These are phyloP conservation scores for Xerocomus nothofagi DNA, from an alignment of 1,284 basidiomycete genomes.

Conservation along the genomic window DNA sequence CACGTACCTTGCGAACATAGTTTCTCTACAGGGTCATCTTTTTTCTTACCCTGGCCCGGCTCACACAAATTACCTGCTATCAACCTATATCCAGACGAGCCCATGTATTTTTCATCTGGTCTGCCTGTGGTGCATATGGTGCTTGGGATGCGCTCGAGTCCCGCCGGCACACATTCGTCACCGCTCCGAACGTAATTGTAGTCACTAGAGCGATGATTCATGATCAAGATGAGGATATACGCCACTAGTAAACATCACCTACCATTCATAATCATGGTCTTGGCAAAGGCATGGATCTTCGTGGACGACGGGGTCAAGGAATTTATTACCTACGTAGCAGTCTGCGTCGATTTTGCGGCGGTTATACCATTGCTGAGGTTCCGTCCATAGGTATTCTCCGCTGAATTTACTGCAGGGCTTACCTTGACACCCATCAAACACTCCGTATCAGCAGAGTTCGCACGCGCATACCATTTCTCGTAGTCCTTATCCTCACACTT, in stretches of 20 bases:
- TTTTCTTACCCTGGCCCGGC: conserved; percentile 60
- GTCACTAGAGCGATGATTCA: conserved; percentile 53
- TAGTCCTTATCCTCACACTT: conserved; percentile 79
- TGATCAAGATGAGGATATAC: background rate
- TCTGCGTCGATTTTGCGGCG: conserved; percentile 83
- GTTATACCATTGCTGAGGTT: conserved; percentile 87
- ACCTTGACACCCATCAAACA: conserved; percentile 97
- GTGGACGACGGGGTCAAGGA: conserved; percentile 78
- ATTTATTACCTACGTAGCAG: conserved; percentile 94
- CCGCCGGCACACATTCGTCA: conserved; percentile 74
- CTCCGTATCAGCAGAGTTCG: conserved; percentile 57
- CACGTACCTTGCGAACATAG: conserved; percentile 67
- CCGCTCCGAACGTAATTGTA: conserved; percentile 83
- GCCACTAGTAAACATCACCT: conserved; percentile 24
- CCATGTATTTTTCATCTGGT: conserved; percentile 69
- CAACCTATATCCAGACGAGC: conserved; percentile 89
- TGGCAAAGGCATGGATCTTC: conserved; percentile 85
- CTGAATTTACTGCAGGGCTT: conserved; percentile 18
- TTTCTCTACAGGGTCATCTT: conserved; percentile 74
- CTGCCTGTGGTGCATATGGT: conserved; percentile 63
- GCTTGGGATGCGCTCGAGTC: conserved; percentile 83
- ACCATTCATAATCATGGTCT: conserved; percentile 94
- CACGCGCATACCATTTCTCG: conserved; percentile 87
- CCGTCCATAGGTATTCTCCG: background rate
- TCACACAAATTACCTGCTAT: conserved; percentile 94